These are phyloP conservation scores for Aureobasidium sp. DNA, from an alignment of 2,329 filamentous ascomycete genomes.

Conservation along the genomic window DNA sequence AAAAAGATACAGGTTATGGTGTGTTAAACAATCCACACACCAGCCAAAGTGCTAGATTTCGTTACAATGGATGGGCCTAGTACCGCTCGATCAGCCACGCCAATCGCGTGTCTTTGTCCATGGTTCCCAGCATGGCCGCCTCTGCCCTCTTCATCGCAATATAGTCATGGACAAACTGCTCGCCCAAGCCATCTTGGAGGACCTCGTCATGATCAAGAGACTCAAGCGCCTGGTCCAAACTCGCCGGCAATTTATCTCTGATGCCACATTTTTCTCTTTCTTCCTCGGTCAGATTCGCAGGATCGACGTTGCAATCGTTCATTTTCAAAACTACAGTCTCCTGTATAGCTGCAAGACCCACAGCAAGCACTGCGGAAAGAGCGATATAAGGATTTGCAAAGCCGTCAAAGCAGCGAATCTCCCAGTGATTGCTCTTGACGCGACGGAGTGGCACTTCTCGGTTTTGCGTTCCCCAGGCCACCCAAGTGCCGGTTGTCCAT, in stretches of 20 bases:
- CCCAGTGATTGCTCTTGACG: constrained; percentile 63
- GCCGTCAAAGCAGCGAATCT: constrained; percentile 71
- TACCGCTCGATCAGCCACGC: constrained; percentile 62
- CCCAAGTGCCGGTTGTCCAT: constrained; percentile 74
- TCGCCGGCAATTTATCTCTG: constrained; percentile 46
- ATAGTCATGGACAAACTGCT: constrained; percentile 51
- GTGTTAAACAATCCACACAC: not conserved
- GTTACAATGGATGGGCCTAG: constrained; percentile 35
- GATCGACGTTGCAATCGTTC: constrained; percentile 49
- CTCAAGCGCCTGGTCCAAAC: constrained; percentile 49
- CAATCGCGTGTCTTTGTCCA: constrained; percentile 44
- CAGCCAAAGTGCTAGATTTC: too few species aligned
- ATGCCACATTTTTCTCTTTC: constrained; percentile 50
- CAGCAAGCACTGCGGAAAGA: constrained; percentile 53
- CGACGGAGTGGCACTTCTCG: constrained; percentile 67
- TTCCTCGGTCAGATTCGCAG: constrained; percentile 42
- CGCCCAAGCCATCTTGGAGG: constrained; percentile 43
- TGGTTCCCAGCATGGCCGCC: constrained; percentile 42
- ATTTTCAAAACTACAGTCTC: constrained; percentile 39
- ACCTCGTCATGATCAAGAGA: constrained; percentile 44
- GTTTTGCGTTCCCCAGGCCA: constrained; percentile 77
- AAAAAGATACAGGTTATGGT: not conserved
- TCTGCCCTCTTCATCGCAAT: constrained; percentile 54
- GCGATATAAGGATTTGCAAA: constrained; percentile 72
- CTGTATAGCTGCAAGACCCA: constrained; percentile 51